Evolutionary conservation across 768 basidiomycete genomes (phyloP).

Genomic region (Calocybe indica): DNA sequence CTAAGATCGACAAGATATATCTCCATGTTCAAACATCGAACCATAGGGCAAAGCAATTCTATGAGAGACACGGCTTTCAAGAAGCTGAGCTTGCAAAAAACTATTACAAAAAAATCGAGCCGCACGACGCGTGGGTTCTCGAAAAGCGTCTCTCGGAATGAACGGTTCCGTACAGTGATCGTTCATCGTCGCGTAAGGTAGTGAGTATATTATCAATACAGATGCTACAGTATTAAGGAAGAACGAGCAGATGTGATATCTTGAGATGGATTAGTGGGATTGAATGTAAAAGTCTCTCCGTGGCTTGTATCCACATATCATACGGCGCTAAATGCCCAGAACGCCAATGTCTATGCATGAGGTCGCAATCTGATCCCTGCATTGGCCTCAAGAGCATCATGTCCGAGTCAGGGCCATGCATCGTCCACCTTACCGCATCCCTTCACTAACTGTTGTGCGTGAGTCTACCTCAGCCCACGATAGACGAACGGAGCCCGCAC

Average conservation of each 20-base stretch:
- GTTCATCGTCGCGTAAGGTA: no score
- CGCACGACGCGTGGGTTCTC: slow-evolving; percentile 83
- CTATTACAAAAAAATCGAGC: slow-evolving; percentile 88
- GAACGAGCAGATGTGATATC: no score
- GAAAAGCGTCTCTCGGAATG: slow-evolving; percentile 45
- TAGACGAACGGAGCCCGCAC: slow-evolving; percentile 28
- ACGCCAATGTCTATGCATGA: no score
- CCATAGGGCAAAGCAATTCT: slow-evolving; percentile 69
- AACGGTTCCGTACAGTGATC: neutral
- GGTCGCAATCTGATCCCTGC: no score
- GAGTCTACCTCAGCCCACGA: slow-evolving; percentile 6
- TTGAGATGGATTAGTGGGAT: neutral
- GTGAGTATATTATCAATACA: no score
- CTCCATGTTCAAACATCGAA: slow-evolving; percentile 89
- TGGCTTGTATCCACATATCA: neutral
- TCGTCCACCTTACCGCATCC: slow-evolving; percentile 71
- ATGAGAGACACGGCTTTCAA: slow-evolving; percentile 77
- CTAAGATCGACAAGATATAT: slow-evolving; percentile 65
- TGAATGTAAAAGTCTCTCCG: neutral
- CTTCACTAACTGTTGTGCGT: slow-evolving; percentile 58
- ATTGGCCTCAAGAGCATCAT: neutral
- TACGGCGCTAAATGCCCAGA: neutral
- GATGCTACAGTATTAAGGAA: no score
- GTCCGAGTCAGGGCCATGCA: slow-evolving; percentile 24
- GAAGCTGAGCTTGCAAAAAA: slow-evolving; percentile 59